Percentiles rank a stretch among this genome's conserved stretches.
Evolutionary conservation across 1,284 basidiomycete species (phyloP).

Genomic region (Earliella scabrosa): DNA sequence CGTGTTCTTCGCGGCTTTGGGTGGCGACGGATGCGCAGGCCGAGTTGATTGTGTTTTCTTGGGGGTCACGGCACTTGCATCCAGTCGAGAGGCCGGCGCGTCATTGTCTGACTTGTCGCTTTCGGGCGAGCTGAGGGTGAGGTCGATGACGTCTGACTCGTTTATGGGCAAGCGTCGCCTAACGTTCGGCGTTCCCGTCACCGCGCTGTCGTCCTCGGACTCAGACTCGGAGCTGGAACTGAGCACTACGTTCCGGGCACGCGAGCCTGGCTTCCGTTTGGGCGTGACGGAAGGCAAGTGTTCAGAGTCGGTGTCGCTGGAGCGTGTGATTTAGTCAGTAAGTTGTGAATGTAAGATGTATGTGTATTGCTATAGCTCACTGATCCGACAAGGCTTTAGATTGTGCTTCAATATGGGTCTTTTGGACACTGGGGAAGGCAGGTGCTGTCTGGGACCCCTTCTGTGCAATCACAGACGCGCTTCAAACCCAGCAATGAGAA

Average conservation of each 20-base stretch:
- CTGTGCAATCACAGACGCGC: conserved; percentile 12
- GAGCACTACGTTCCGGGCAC: conserved; percentile 1
- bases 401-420: no score
- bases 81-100: no score
- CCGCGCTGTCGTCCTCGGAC: neutral
- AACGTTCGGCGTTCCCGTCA: neutral
- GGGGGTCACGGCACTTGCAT: neutral
- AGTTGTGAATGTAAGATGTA: no score
- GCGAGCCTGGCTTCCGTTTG: neutral
- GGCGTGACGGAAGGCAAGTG: conserved; percentile 1
- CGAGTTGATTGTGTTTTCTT: neutral
- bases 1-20: conserved; percentile 6
- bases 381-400: neutral
- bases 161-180: neutral
- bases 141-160: conserved; percentile 24
- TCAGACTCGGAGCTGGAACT: conserved; percentile 6
- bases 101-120: neutral
- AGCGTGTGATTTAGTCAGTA: no score
- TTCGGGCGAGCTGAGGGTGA: conserved; percentile 25
- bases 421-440: neutral
- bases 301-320: neutral
- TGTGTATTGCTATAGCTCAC: no score
- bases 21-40: neutral
- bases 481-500: neutral
- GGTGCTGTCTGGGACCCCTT: conserved; percentile 1